Evolutionary conservation across 2,329 filamentous ascomycete genomes (phyloP).

Genomic region (Colletotrichum sp.): DNA sequence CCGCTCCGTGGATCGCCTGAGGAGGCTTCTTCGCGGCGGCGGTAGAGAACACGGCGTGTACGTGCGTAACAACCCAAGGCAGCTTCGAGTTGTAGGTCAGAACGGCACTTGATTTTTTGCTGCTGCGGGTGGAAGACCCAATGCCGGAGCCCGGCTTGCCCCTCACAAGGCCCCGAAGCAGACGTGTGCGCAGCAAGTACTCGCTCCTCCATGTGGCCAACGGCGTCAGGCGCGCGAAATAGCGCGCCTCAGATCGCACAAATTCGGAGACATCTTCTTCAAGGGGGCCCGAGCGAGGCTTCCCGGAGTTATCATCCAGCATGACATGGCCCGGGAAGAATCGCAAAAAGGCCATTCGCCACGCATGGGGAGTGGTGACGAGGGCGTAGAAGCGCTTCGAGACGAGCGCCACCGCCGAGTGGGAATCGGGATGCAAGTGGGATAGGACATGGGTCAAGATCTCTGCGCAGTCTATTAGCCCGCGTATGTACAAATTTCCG

Average conservation of each 20-base stretch:
- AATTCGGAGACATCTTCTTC: slow-evolving; percentile 54
- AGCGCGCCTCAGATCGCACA: slow-evolving; percentile 74
- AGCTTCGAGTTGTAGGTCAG: slow-evolving; percentile 87
- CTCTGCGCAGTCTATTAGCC: slow-evolving; percentile 59
- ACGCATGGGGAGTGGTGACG: slow-evolving; percentile 90
- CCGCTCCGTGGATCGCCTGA: slow-evolving; percentile 81
- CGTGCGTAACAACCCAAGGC: slow-evolving; percentile 76
- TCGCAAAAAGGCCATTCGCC: slow-evolving; percentile 90
- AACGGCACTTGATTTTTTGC: slow-evolving; percentile 73
- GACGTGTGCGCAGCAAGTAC: slow-evolving; percentile 85
- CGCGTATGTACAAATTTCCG: background rate
- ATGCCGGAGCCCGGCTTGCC: slow-evolving; percentile 75
- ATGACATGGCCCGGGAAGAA: slow-evolving; percentile 82
- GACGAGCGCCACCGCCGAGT: slow-evolving; percentile 82
- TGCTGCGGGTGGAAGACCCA: slow-evolving; percentile 56
- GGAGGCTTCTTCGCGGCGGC: slow-evolving; percentile 71
- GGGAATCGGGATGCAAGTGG: slow-evolving; percentile 83
- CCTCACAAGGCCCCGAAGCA: slow-evolving; percentile 80
- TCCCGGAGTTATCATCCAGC: slow-evolving; percentile 40
- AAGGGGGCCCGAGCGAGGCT: slow-evolving; percentile 41
- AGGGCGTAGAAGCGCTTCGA: slow-evolving; percentile 86
- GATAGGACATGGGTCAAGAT: slow-evolving; percentile 91
- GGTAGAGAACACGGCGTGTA: slow-evolving; percentile 75
- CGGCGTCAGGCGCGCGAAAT: slow-evolving; percentile 82
- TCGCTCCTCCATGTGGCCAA: slow-evolving; percentile 96